Percentiles rank a stretch among this genome's conserved stretches.
These are phyloP conservation scores for Gamarada debralockiae DNA, from an alignment of 495 filamentous ascomycete genomes.

Conservation along the genomic window DNA sequence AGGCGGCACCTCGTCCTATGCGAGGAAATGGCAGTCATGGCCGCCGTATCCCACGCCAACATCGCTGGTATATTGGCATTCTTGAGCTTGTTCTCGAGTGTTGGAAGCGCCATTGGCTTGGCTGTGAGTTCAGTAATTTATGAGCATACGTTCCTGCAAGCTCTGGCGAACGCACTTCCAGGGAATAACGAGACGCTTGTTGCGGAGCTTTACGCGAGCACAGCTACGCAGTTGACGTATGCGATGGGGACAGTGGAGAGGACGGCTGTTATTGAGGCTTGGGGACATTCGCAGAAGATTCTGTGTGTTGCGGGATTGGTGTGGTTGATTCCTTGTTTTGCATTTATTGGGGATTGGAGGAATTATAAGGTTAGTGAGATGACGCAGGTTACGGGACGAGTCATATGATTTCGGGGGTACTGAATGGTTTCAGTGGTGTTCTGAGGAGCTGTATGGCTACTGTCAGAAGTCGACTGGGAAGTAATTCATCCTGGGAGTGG, in stretches of 20 bases:
- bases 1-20: conserved; percentile 56
- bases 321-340: conserved; percentile 44
- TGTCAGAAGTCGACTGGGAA: too few species aligned
- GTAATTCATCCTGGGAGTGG: too few species aligned
- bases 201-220: conserved; percentile 50
- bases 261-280: conserved; percentile 56
- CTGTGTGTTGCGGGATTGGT: conserved; percentile 47
- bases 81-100: conserved; percentile 50
- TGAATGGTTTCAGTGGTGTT: too few species aligned
- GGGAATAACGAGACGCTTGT: conserved; percentile 30
- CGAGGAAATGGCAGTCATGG: conserved; percentile 65
- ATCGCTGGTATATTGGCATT: conserved; percentile 63
- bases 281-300: conserved; percentile 44
- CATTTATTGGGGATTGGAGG: conserved; percentile 43
- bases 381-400: conserved; percentile 10
- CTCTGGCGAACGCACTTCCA: conserved; percentile 54
- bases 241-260: conserved; percentile 51
- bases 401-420: too few species aligned
- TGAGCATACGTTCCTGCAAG: conserved; percentile 50
- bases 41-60: conserved; percentile 57
- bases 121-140: conserved; percentile 64
- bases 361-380: conserved; percentile 36
- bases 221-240: conserved; percentile 56
- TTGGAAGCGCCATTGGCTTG: conserved; percentile 64
- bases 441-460: too few species aligned